A percentile compares a stretch with the other conserved stretches of the same genome.
phyloP scores from a whole-genome alignment of 1,139 yeast species.

The Debaryomyces singareniensis region DNA sequence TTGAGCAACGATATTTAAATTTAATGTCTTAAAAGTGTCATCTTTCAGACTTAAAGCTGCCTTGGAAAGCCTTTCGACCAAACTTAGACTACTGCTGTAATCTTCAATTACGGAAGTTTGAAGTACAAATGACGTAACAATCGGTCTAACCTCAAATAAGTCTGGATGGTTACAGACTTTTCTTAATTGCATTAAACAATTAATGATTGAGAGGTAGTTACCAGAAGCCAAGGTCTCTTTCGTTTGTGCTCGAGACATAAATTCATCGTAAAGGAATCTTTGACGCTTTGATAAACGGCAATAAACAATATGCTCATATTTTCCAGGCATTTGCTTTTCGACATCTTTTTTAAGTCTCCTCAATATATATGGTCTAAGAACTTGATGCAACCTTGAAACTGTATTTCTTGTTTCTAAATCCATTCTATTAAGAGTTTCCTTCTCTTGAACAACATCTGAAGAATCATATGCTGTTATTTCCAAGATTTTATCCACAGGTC shows the following conservation, averaged over 20 bases:
- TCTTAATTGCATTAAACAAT: constrained; percentile 95
- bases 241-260: constrained; percentile 95
- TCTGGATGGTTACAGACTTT: constrained; percentile 98
- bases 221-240: constrained; percentile 92
- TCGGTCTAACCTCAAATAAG: constrained; percentile 91
- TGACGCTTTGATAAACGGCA: constrained; percentile 93
- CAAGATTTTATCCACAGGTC: constrained; percentile 87
- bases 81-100: constrained; percentile 38
- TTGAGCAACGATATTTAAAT: constrained; percentile 48
- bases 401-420: constrained; percentile 75
- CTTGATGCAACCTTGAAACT: constrained; percentile 86
- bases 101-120: constrained; percentile 53
- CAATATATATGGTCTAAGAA: constrained; percentile 82
- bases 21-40: constrained; percentile 30
- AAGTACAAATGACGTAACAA: constrained; percentile 82
- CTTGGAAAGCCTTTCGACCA: constrained; percentile 39
- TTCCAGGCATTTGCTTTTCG: constrained; percentile 98
- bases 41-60: too few species aligned
- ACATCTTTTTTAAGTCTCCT: constrained; percentile 94
- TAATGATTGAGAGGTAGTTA: constrained; percentile 88
- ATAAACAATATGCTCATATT: constrained; percentile 89
- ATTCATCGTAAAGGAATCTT: constrained; percentile 87
- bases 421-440: constrained; percentile 29
- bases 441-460: constrained; percentile 40
- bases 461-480: constrained; percentile 47